Base-by-base conservation (phyloP, 345 rosid genomes). In the Camelina laxa region DNA sequence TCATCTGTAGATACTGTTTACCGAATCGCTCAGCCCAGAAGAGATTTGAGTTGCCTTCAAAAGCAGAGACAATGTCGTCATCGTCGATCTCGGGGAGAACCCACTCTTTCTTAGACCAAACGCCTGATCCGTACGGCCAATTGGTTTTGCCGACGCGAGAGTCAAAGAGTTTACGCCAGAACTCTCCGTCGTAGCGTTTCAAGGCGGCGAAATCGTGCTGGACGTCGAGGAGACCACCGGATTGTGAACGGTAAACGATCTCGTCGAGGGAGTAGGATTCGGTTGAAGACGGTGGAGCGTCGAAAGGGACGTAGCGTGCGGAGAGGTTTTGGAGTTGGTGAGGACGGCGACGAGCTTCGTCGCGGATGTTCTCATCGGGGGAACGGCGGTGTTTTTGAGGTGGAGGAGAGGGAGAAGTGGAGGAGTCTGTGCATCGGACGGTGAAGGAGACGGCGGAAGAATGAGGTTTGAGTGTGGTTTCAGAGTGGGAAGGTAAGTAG, bases 11-110 rank as follows among this genome's bases (percentile, higher is more conserved):
- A 54, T 82, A 87, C 79, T 80, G 81, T 74, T 89, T 88, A 21
- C 97, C 97, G 12, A 80, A 89, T 21, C 89, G 79, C 82, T 91
- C 97, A 0, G 97, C 97, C 97, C 93, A 89, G 80, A 89, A 91
- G 53, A 91, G 82, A 35, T 91, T 91, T 9, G 97, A 85, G 64
- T 91, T 91, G 0, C 97, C 96, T 78, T 91, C 96, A 24, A 89
- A 91, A 20, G 96, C 97, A 1, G 88, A 84, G 33, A 89, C 88
- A 70, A 91, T 91, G 60, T 91, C 93, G 51, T 89, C 96, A 7
- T 85, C 77, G 65, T 85, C 84, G 45, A 91, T 89, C 86, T 87
- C 88, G 1, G 93, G 96, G 13, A 91, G 81, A 3, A 91, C 96
- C 91, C 91, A 91, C 65, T 91, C 96, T 80, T 90, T 92, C 82